Evolutionary conservation across 495 filamentous ascomycete genomes (phyloP).

Genomic region (Darksidea phi): DNA sequence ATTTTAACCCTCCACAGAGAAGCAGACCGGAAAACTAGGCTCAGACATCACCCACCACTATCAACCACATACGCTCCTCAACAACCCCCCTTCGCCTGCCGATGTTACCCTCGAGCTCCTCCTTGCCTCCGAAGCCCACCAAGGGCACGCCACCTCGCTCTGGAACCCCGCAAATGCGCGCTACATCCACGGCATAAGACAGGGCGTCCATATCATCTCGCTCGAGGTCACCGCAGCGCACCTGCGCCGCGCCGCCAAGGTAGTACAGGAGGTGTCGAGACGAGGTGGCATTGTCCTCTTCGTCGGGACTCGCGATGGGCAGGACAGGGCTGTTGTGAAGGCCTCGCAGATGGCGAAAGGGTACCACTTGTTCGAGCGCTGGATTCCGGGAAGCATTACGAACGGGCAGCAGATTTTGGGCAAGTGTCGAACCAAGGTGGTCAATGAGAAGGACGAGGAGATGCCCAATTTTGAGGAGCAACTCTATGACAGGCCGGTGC

Average conservation of each 20-base stretch:
- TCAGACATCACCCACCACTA: constrained; percentile 58
- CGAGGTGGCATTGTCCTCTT: constrained; percentile 85
- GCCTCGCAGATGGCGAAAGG: constrained; percentile 74
- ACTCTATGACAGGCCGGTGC: constrained; percentile 57
- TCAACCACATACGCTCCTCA: constrained; percentile 63
- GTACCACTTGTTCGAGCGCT: constrained; percentile 90
- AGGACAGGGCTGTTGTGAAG: constrained; percentile 72
- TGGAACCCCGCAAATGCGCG: constrained; percentile 95
- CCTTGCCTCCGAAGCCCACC: constrained; percentile 84
- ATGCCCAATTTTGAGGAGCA: constrained; percentile 64
- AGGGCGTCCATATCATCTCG: constrained; percentile 90
- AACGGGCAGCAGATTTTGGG: constrained; percentile 86
- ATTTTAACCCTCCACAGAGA: constrained; percentile 39
- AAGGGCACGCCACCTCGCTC: constrained; percentile 86
- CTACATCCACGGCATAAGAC: constrained; percentile 90
- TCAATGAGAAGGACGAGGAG: constrained; percentile 68
- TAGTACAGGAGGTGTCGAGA: constrained; percentile 82
- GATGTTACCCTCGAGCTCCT: constrained; percentile 89
- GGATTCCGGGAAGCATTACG: constrained; percentile 89
- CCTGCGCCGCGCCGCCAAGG: constrained; percentile 81
- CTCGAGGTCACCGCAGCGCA: constrained; percentile 84
- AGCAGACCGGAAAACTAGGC: constrained; percentile 51
- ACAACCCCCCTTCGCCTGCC: constrained; percentile 68
- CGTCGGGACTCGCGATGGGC: constrained; percentile 79
- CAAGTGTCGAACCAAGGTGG: constrained; percentile 61